These are phyloP conservation scores for Mucor lusitanicus DNA, from an alignment of 371 early-diverging fungal genomes.

Conservation along the genomic window DNA sequence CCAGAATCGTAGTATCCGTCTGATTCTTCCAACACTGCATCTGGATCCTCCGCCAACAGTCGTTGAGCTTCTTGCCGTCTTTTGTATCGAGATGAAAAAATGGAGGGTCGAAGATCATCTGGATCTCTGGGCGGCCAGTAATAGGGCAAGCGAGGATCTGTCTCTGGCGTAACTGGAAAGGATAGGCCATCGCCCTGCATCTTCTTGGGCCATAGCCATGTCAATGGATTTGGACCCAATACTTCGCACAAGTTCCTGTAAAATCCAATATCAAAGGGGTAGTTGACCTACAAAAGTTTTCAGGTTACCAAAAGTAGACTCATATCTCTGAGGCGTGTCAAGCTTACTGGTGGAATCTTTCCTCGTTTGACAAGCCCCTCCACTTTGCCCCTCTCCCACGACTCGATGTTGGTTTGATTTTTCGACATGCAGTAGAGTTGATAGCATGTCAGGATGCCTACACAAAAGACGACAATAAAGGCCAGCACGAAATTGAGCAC, in stretches of 20 bases:
- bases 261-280: conserved; percentile 85
- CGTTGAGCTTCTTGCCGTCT: conserved; percentile 30
- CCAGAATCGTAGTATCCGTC: conserved; percentile 43
- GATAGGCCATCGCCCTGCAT: conserved; percentile 72
- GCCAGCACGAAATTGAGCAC: conserved; percentile 76
- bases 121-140: conserved; percentile 45
- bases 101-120: conserved; percentile 37
- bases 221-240: conserved; percentile 66
- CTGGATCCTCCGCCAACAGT: conserved; percentile 21
- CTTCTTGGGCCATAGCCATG: conserved; percentile 75
- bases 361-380: conserved; percentile 68
- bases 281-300: conserved; percentile 23
- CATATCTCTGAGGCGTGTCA: background rate
- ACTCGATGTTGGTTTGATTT: conserved; percentile 97
- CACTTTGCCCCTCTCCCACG: conserved; percentile 82
- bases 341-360: conserved; percentile 58
- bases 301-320: background rate
- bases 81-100: conserved; percentile 41
- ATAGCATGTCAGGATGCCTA: conserved; percentile 81
- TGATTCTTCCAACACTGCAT: conserved; percentile 15
- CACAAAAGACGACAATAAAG: conserved; percentile 75
- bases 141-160: conserved; percentile 31
- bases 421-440: conserved; percentile 79
- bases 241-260: conserved; percentile 77
- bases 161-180: conserved; percentile 55